phyloP scores from a whole-genome alignment of 208 protist species.

The Strigomonas culicis region DNA sequence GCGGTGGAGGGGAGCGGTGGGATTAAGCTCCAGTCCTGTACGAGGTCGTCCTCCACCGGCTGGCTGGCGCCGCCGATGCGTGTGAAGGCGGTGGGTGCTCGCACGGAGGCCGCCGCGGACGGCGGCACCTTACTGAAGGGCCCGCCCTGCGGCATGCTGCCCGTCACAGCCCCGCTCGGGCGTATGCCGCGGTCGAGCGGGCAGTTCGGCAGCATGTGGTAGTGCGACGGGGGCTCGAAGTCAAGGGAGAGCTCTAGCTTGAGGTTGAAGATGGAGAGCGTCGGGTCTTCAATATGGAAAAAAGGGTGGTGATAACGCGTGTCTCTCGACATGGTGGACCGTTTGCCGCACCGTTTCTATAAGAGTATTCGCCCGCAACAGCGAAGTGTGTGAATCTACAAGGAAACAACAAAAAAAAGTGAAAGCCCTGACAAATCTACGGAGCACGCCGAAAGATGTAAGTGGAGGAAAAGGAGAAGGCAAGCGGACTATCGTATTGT shows the following conservation, averaged over 20 bases:
- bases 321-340: constrained; percentile 63
- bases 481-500: too few relatives aligned
- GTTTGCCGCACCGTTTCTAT: too few relatives aligned
- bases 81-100: constrained; percentile 12
- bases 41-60: constrained; percentile 38
- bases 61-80: constrained; percentile 11
- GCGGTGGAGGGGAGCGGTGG: constrained; percentile 17
- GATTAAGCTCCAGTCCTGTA: constrained; percentile 34
- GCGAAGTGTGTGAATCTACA: too few relatives aligned
- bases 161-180: constrained; percentile 25
- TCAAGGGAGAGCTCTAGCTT: constrained; percentile 69
- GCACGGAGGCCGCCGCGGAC: constrained; percentile 12
- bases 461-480: too few relatives aligned
- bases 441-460: too few relatives aligned
- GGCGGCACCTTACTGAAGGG: too few relatives aligned
- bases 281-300: constrained; percentile 72
- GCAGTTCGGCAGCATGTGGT: constrained; percentile 44
- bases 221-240: constrained; percentile 65
- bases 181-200: constrained; percentile 48
- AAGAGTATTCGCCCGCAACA: too few relatives aligned
- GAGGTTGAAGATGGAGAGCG: constrained; percentile 39
- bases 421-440: too few relatives aligned
- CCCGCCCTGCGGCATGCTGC: constrained; percentile 12
- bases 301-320: constrained; percentile 56
- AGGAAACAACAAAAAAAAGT: too few relatives aligned